Base-by-base conservation (phyloP, 2,329 filamentous ascomycete genomes). In the Pyricularia sp. region DNA sequence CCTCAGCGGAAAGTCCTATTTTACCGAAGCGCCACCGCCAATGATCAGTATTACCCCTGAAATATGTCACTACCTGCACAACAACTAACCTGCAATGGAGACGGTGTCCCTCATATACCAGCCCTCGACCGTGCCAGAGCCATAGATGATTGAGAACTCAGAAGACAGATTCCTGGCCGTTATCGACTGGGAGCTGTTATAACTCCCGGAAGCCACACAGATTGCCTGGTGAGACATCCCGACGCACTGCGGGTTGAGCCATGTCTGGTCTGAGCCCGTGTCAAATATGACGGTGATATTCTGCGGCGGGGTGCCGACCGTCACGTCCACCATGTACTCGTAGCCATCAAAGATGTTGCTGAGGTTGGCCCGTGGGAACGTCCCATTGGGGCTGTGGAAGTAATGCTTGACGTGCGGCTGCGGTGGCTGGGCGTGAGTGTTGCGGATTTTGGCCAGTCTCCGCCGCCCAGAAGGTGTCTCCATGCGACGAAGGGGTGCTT, bases 251-350 rank as follows among this genome's bases (percentile, higher is more conserved):
- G 73, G 73, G 65, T 72, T 70, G 68, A 82, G 75, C 80, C 80
- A 82, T 20, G 79, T 77, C 73, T 82, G 79, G 6, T 77, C 78
- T 68, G 78, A 80, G 25, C 80, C 80, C 1, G 80, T 82, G 74
- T 81, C 80, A 65, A 82, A 78, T 71, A 79, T 77, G 68, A 82
- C 70, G 26, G 72, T 74, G 31, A 81, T 70, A 1, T 70, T 67
- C 71, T 81, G 79, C 11, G 74, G 72, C 1, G 80, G 80, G 17
- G 77, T 79, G 6, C 80, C 80, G 36, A 82, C 50, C 10, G 25
- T 42, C 20, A 69, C 61, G 17, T 68, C 67, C 11, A 68, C 31
- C 31, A 68, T 63, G 59, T 68, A 68, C 23, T 68, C 58, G 17
- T 68, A 68, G n/a, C 67, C 67, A 30, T 64, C 59, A 25, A 68